Evolutionary conservation across 1,139 yeast genomes (phyloP), one percentile per base, ranked within the genome.

Genomic region (Saccharomyces uvarum): DNA sequence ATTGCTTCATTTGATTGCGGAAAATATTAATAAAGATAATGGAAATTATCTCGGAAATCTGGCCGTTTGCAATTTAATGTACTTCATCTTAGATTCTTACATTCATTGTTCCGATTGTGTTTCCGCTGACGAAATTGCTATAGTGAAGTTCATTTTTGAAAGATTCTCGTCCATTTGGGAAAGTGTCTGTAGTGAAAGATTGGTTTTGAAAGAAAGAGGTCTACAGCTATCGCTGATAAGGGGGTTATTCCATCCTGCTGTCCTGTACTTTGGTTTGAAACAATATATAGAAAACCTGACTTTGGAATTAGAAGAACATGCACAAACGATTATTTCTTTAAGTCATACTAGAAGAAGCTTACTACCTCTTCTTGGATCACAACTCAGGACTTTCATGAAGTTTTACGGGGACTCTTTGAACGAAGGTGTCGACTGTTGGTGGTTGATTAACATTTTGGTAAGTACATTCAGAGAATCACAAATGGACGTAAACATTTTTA

Each of bases 321-420:
- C 80, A 4, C 53, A 63, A 2, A 75, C 80, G 0, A 73, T 84
- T 1, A 71, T 86, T 57, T 63, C 71, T 1, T 76, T 77, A 54
- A 72, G 95, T 1, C 75, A 70, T 53, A 84, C 88, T 0, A 79
- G 97, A 69, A 79, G 95, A 61, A 77, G 87, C 11, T 71, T 90
- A 13, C 71, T 88, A 28, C 93, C 96, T 0, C 64, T 77, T 0
- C 68, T 89, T 26, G 75, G 86, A 2, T 67, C 66, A 31, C 64
- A 71, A 21, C 55, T 74, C 2, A 56, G 61, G 1, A 54, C 69
- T 29, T 66, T 66, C 50, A 53, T 64, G 46, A 50, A 54, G 9
- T 19, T 26, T 5, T 51, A 55, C 50, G 59, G 67, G 0, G 60
- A 59, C 0, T 57, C 57, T 1, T 78, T 82, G 59, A 26, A 51